Evolutionary conservation across 805 yeast species (phyloP).

Genomic region (Sugiyamaella chiloensis): DNA sequence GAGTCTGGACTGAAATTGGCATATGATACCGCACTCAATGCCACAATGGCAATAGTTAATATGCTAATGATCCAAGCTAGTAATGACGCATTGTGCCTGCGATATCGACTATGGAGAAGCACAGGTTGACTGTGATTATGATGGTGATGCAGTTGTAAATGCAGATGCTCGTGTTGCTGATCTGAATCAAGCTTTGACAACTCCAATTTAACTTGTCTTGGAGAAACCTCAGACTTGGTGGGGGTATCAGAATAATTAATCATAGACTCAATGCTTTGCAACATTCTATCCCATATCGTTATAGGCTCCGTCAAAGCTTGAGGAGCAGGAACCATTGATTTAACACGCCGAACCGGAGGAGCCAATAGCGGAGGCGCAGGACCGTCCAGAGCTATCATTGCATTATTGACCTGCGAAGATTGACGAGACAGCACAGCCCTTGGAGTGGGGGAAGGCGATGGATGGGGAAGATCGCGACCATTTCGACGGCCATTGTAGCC

Average conservation of each 20-base stretch:
- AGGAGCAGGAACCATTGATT: too few relatives aligned
- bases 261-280: neutral
- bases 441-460: neutral
- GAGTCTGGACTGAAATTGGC: slow-evolving; percentile 14
- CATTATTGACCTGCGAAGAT: neutral
- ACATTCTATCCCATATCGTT: neutral
- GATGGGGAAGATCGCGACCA: neutral
- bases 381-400: neutral
- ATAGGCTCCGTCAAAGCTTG: too few relatives aligned
- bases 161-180: too few relatives aligned
- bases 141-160: too few relatives aligned
- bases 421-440: slow-evolving; percentile 1
- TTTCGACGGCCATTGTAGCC: slow-evolving; percentile 2
- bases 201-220: too few relatives aligned
- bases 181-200: too few relatives aligned
- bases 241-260: neutral
- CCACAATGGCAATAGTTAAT: slow-evolving; percentile 7
- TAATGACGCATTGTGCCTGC: too few relatives aligned
- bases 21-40: slow-evolving; percentile 16
- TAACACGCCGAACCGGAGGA: neutral
- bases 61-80: neutral
- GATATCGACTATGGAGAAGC: neutral
- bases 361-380: neutral
- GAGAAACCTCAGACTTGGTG: neutral
- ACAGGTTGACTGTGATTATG: neutral